Conservation (phyloP, 23 red algal genomes). For the Pyropia yezoensis region DNA sequence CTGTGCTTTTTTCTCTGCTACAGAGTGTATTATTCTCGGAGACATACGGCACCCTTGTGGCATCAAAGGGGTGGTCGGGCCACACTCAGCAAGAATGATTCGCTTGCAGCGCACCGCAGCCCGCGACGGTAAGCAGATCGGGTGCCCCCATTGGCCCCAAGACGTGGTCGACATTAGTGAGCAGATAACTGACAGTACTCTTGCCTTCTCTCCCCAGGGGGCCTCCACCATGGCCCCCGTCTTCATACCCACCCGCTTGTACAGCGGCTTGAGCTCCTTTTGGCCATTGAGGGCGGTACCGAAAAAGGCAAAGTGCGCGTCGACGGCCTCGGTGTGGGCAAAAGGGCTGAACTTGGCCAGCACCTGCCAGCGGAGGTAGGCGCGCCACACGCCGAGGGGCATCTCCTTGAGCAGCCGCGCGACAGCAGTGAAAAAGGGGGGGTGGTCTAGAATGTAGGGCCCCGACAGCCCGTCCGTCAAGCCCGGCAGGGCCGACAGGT, state of each 20-base stretch:
- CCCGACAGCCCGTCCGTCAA: conserved; percentile 12
- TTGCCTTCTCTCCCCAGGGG: too few relatives aligned
- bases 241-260: conserved; percentile 45
- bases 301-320: conserved; percentile 47
- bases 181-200: too few relatives aligned
- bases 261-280: conserved; percentile 43
- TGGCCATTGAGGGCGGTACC: conserved; percentile 52
- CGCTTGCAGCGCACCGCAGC: too few relatives aligned
- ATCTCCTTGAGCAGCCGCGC: conserved; percentile 23
- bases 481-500: conserved; percentile 18
- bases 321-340: conserved; percentile 8
- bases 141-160: too few relatives aligned
- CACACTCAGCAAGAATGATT: too few relatives aligned
- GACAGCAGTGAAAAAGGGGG: conserved; percentile 24
- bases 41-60: too few relatives aligned
- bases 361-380: conserved; percentile 37
- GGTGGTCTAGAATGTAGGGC: conserved; percentile 46
- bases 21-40: too few relatives aligned
- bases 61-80: too few relatives aligned
- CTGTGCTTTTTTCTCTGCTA: too few relatives aligned
- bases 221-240: conserved; percentile 21
- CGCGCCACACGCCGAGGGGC: conserved; percentile 11
- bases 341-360: conserved; percentile 21
- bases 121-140: too few relatives aligned
- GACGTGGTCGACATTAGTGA: too few relatives aligned